Conservation (phyloP, 1,284 basidiomycete species). For the Neonothopanus nambi region DNA sequence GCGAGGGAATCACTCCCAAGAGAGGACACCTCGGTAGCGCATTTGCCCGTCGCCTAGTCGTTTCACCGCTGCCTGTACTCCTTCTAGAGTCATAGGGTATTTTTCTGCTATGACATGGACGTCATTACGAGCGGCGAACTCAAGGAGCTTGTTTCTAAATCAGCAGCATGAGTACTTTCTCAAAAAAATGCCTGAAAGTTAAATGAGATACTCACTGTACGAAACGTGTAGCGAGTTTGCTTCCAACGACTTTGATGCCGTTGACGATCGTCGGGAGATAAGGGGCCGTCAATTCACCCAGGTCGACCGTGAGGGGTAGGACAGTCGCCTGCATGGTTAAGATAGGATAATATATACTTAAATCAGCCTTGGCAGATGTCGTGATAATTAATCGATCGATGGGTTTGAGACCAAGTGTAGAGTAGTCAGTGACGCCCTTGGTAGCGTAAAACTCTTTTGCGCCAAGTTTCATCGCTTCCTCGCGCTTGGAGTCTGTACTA, state of each 20-base stretch:
- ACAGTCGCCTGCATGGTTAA: constrained; percentile 8
- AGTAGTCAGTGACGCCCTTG: constrained; percentile 25
- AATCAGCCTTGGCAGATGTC: constrained; percentile 8
- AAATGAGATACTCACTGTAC: constrained; percentile 12
- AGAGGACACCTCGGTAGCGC: constrained; percentile 25
- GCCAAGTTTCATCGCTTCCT: constrained; percentile 59
- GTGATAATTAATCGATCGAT: constrained; percentile 18
- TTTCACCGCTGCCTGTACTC: constrained; percentile 21
- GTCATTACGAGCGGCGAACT: constrained; percentile 20
- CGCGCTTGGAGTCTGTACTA: constrained; percentile 53
- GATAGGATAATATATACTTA: constrained; percentile 6
- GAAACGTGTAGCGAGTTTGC: constrained; percentile 12
- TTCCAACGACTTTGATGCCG: constrained; percentile 17
- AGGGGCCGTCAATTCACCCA: constrained; percentile 4
- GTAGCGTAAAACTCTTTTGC: constrained; percentile 50
- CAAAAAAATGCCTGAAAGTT: neutral
- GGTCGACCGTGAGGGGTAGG: constrained; percentile 8
- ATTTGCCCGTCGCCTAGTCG: constrained; percentile 23
- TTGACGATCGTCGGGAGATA: constrained; percentile 4
- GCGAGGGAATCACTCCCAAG: constrained; percentile 3
- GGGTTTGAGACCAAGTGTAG: constrained; percentile 24
- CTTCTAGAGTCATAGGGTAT: constrained; percentile 24
- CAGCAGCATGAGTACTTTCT: neutral
- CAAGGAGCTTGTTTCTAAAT: constrained; percentile 22
- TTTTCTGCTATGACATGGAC: constrained; percentile 23